Conservation (phyloP, 2,329 filamentous ascomycete species). For the Fusarium verticillioides region DNA sequence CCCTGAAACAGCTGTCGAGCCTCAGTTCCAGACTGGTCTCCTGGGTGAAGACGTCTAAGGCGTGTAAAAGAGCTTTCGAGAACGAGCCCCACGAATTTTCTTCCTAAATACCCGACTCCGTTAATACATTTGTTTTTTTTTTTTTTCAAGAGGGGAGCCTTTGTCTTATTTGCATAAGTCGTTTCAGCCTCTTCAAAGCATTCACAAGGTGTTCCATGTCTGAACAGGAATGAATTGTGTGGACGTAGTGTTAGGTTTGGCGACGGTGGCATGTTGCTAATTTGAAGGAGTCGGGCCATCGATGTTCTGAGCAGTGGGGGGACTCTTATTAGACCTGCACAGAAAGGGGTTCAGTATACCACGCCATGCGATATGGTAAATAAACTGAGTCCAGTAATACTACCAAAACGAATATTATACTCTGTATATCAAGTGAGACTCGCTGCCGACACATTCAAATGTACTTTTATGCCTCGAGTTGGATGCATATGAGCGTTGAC, state of each 20-base stretch:
- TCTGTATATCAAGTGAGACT: not conserved
- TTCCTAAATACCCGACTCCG: not conserved
- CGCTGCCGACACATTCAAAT: not conserved
- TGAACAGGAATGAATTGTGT: not conserved
- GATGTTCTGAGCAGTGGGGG: not conserved
- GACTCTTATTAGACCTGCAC: conserved; percentile 20
- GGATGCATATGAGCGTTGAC: not conserved
- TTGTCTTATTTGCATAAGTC: not conserved
- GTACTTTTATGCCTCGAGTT: not conserved
- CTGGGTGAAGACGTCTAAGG: conserved; percentile 39
- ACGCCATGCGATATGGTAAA: conserved; percentile 20
- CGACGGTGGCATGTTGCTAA: conserved; percentile 9
- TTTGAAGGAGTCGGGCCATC: conserved; percentile 1
- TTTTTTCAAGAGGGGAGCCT: not conserved
- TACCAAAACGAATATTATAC: not conserved
- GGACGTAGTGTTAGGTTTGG: not conserved
- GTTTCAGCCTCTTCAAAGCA: not conserved
- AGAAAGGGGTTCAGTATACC: conserved; percentile 13
- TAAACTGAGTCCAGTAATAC: not conserved
- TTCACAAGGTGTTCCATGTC: not conserved
- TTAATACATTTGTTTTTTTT: not conserved
- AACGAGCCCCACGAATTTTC: conserved; percentile 20
- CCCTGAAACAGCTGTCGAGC: conserved; percentile 50
- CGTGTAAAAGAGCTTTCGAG: not conserved
- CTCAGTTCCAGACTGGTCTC: conserved; percentile 45